Evolutionary conservation across 192 early-diverging fungal species (phyloP), one percentile per base, ranked within the genome.

Genomic region (Coemansia nantahalensis): DNA sequence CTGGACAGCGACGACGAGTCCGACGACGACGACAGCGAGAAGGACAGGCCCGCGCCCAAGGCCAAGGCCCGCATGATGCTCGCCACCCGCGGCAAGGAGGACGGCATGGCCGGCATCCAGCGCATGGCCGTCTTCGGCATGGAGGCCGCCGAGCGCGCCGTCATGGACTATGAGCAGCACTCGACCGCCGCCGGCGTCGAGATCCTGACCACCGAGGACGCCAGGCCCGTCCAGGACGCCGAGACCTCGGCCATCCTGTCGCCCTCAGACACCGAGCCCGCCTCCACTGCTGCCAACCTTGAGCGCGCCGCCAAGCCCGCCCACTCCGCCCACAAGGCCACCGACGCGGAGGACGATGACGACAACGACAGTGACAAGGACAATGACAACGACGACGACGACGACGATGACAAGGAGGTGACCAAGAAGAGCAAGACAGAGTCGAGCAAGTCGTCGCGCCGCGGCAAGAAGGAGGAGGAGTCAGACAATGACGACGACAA

Each of bases 71-170:
- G 54, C 21, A 31, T 49, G 15, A 31, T 39, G 16, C 40, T 31
- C 4, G 39, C 19, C 11, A 15, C 45, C 22, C 22, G 22, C 2
- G 32, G 42, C 39, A 40, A 45, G 9, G 43, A 51, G 5, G 45
- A 54, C 28, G 36, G 53, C 19, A 24, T 73, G 19, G 31, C 32
- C 14, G 69, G 62, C 0, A 49, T 73, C 35, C 62, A 73, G 57
- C 69, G 69, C 8, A 28, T 64, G 24, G 69, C 69, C 7, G 69
- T 54, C 0, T n/a, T 57, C 4, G 69, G 69, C 22, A 28, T 73
- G 53, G 53, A 50, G 33, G 58, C 65, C 50, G 62, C 69, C 4
- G 54, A 73, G 50, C 56, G 56, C 45, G 69, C 69, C 4, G 50
- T 56, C 19, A 14, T 48, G 41, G 62, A 73, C 28, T 60, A 56